Conservation (phyloP, 176 grass and related monocot genomes). For the Carex littledalei region DNA sequence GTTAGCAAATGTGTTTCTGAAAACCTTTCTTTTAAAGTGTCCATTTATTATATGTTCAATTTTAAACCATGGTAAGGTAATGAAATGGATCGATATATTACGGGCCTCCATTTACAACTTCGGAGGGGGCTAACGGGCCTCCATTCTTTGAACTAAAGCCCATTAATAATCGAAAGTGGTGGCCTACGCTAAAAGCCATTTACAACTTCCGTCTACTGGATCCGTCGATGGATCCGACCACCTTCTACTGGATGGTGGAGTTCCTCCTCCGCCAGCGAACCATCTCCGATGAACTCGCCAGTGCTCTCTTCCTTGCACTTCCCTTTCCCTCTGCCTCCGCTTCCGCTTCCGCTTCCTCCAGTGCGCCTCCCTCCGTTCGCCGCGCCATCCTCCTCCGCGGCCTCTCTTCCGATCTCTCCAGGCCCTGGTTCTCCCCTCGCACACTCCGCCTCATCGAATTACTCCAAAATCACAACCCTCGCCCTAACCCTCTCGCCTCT, state of each 20-base stretch:
- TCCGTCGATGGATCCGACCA: not conserved
- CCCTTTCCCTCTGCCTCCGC: not conserved
- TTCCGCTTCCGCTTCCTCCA: not conserved
- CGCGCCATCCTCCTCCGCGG: conserved; percentile 14
- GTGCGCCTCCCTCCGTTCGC: not conserved
- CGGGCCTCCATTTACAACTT: no score
- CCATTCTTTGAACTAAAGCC: no score
- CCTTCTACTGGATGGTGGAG: conserved; percentile 6
- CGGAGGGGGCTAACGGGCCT: no score
- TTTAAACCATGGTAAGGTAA: no score
- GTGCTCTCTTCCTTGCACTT: not conserved
- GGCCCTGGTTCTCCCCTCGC: not conserved
- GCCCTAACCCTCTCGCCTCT: not conserved
- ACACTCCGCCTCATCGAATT: conserved; percentile 16
- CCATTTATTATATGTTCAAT: no score
- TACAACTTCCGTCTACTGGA: no score
- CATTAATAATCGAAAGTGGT: no score
- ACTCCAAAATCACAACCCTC: not conserved
- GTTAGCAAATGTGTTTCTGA: no score
- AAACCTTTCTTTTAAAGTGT: no score
- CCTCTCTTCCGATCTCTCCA: conserved; percentile 13
- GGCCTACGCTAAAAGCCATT: no score
- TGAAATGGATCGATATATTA: no score
- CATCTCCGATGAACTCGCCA: not conserved
- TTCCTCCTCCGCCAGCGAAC: conserved; percentile 19